Conservation (phyloP, 169 alveolate genomes). For the Cryptosporidium parvum region DNA sequence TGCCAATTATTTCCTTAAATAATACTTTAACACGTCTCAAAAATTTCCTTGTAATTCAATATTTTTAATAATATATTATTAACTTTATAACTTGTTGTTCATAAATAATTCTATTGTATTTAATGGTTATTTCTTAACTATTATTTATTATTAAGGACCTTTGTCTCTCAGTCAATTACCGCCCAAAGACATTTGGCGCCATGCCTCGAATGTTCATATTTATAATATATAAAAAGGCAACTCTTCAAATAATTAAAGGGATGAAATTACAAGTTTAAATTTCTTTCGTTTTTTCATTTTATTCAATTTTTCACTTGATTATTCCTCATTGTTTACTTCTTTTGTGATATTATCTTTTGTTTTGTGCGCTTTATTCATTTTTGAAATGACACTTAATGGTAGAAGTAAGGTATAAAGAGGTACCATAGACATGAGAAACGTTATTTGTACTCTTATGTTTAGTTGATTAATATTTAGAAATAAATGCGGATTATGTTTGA, state of each 20-base stretch:
- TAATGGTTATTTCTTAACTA: not conserved
- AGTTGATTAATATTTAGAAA: too few species aligned
- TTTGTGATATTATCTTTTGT: too few species aligned
- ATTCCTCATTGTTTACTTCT: not conserved
- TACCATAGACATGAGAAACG: not conserved
- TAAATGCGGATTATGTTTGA: too few species aligned
- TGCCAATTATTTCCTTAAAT: not conserved
- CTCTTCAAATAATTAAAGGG: not conserved
- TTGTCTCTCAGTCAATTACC: constrained; percentile 9
- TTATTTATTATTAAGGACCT: not conserved
- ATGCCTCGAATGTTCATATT: not conserved
- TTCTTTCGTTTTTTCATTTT: too few species aligned
- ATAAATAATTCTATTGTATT: not conserved
- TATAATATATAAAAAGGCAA: too few species aligned
- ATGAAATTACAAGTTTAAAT: too few species aligned
- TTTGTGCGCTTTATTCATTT: too few species aligned
- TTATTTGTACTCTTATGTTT: not conserved
- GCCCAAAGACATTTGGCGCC: constrained; percentile 22
- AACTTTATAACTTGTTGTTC: not conserved
- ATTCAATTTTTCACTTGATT: not conserved
- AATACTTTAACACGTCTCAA: constrained; percentile 28
- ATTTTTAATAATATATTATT: not conserved
- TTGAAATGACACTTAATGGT: too few species aligned
- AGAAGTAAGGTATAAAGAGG: too few species aligned
- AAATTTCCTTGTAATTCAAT: not conserved